A percentile compares a stretch with the other conserved stretches of the same genome.
phyloP scores from a whole-genome alignment of 345 rosid genomes.

The Linum usitatissimum region DNA sequence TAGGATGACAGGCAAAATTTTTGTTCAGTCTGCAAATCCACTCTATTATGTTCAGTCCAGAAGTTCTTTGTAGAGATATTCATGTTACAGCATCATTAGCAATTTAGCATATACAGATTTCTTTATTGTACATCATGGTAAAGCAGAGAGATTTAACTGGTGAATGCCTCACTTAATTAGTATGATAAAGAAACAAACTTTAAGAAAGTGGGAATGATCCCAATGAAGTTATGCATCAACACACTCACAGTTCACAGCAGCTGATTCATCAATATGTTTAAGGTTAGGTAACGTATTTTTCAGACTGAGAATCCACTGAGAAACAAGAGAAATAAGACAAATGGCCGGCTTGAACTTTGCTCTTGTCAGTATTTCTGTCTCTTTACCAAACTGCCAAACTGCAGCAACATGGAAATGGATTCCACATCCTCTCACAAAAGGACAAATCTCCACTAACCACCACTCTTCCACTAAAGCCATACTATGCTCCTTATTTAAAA shows the following conservation, averaged over 20 bases:
- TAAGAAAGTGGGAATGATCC: too few species aligned
- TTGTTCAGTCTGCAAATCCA: neutral
- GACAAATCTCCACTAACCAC: neutral
- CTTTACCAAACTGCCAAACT: constrained; percentile 12
- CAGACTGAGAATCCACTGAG: neutral
- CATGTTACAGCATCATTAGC: neutral
- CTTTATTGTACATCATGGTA: too few species aligned
- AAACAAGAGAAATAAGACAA: too few species aligned
- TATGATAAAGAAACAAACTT: too few species aligned
- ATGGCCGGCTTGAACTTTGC: neutral
- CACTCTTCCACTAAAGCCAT: neutral
- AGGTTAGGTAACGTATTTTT: too few species aligned
- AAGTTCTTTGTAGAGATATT: neutral
- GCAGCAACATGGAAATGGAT: constrained; percentile 4
- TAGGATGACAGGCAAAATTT: neutral
- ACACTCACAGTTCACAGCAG: too few species aligned
- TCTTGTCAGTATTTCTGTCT: neutral
- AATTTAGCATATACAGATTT: neutral
- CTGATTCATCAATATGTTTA: too few species aligned
- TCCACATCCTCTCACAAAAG: neutral
- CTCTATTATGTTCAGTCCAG: neutral
- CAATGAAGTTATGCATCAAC: too few species aligned
- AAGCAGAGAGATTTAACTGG: too few species aligned
- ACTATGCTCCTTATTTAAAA: neutral
- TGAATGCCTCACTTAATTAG: too few species aligned